Base-by-base conservation (phyloP, 352 stramenopile species). In the Albugo laibachii region DNA sequence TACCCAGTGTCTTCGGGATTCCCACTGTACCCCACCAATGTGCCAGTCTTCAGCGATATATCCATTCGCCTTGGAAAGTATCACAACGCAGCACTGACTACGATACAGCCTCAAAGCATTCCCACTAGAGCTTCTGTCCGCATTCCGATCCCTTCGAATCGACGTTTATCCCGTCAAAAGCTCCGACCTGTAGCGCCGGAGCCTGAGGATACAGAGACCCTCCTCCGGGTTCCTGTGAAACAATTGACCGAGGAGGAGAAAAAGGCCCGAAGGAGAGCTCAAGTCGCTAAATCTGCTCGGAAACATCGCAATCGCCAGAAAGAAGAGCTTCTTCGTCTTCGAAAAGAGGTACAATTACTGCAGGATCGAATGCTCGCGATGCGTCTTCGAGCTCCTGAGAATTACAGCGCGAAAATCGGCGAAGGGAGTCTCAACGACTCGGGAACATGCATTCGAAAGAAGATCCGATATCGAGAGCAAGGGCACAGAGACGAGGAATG, bases 261-360 rank as follows among this genome's bases (percentile, higher is more conserved):
- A 50, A 87, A 87, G 57, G 60, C 84, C 27, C 69, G 75, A 31
- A 58, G 75, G 15, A 70, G 75, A 44, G 75, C 75, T 1, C 75
- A 87, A 58, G 75, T 87, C 49, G 75, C 75, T 47, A 87, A 87
- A 52, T 84, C 69, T 1, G 75, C 75, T 16, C 65, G 75, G 41
- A 87, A 87, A 56, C 75, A 87, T 51, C 71, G 75, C 51, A 87
- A 84, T 50, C 64, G 72, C 2, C 72, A 84, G 55, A 82, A 84
- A 48, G 75, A 87, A 48, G 75, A 87, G 51, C 59, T 87, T 19
- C 63, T 70, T 16, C 64, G 69, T 6, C 59, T 87, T 5, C 60
- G 71, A 5, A 66, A 84, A 48, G 71, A 87, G 47, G 74, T 87
- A 38, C 66, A 72, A 54, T 64, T 72, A 31, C 49, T 87, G 37